phyloP scores from a whole-genome alignment of 2,329 filamentous ascomycete genomes.

The Alternaria panax region DNA sequence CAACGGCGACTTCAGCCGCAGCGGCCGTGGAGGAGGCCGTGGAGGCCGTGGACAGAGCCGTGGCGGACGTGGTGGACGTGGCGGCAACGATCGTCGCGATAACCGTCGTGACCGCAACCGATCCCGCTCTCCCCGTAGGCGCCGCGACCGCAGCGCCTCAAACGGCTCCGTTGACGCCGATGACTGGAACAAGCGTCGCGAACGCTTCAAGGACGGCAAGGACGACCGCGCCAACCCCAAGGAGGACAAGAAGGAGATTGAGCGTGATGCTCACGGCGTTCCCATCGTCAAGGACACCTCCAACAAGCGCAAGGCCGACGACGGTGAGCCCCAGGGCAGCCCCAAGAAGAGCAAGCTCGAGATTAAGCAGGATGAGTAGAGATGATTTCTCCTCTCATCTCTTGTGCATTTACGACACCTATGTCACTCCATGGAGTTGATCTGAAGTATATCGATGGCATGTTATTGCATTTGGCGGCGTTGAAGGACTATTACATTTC shows the following conservation, averaged over 20 bases:
- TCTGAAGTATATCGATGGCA: not conserved
- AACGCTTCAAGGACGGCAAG: constrained; percentile 46
- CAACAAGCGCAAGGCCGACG: constrained; percentile 47
- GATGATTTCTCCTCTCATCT: not conserved
- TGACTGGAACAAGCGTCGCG: constrained; percentile 42
- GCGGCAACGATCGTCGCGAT: constrained; percentile 27
- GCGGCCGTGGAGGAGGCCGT: constrained; percentile 38
- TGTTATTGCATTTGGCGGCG: constrained; percentile 20
- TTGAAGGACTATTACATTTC: constrained; percentile 14
- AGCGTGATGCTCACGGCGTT: constrained; percentile 37
- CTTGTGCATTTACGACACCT: not conserved
- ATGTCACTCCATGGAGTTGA: not conserved
- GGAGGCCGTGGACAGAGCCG: constrained; percentile 42
- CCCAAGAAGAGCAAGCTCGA: constrained; percentile 47
- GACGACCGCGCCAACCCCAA: constrained; percentile 30
- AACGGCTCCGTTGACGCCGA: constrained; percentile 29
- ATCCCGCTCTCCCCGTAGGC: constrained; percentile 31
- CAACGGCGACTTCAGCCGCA: constrained; percentile 42
- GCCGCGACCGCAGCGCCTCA: constrained; percentile 33
- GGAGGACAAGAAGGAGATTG: constrained; percentile 33
- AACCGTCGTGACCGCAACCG: constrained; percentile 34
- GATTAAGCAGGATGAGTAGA: constrained; percentile 45
- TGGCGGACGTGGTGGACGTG: constrained; percentile 29
- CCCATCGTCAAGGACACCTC: constrained; percentile 36
- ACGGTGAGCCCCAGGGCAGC: constrained; percentile 24